Percentiles rank a stretch among this genome's conserved stretches.
Evolutionary conservation across 768 basidiomycete genomes (phyloP).

Genomic region (Gyrodon lividus): DNA sequence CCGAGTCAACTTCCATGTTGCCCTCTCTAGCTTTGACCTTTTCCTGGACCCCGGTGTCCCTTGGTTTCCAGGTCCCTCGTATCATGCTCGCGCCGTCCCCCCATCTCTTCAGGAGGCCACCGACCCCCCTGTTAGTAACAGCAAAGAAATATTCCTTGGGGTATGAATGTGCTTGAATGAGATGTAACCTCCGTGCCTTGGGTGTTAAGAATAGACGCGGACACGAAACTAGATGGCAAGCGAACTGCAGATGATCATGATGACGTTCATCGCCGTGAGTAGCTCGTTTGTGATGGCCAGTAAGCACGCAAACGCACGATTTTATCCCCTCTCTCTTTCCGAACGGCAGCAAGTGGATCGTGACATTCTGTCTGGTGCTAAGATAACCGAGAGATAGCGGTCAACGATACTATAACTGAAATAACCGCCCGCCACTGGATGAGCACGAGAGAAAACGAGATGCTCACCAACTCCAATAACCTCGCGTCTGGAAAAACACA

Average conservation of each 20-base stretch:
- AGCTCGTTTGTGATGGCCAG: conserved; percentile 13
- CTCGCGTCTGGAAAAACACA: conserved; percentile 85
- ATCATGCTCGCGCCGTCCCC: conserved; percentile 83
- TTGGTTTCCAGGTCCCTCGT: conserved; percentile 66
- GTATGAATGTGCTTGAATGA: conserved; percentile 79
- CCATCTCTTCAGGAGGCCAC: conserved; percentile 75
- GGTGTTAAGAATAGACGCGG: conserved; percentile 64
- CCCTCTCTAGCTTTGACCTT: background rate
- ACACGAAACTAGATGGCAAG: conserved; percentile 69
- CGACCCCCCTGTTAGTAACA: conserved; percentile 88
- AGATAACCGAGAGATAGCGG: background rate
- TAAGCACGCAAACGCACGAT: conserved; percentile 48
- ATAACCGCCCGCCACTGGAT: background rate
- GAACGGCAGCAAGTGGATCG: conserved; percentile 76
- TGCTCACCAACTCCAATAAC: conserved; percentile 73
- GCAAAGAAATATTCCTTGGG: conserved; percentile 91
- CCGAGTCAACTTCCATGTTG: conserved; percentile 25
- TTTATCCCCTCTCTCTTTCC: conserved; percentile 79
- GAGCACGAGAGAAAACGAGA: background rate
- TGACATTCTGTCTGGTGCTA: conserved; percentile 88
- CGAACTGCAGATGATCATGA: conserved; percentile 49
- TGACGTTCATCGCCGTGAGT: background rate
- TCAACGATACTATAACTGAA: background rate
- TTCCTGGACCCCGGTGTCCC: conserved; percentile 20
- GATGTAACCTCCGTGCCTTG: conserved; percentile 74